Conservation (phyloP, 2,329 filamentous ascomycete genomes). For the Fulvia fulva region DNA sequence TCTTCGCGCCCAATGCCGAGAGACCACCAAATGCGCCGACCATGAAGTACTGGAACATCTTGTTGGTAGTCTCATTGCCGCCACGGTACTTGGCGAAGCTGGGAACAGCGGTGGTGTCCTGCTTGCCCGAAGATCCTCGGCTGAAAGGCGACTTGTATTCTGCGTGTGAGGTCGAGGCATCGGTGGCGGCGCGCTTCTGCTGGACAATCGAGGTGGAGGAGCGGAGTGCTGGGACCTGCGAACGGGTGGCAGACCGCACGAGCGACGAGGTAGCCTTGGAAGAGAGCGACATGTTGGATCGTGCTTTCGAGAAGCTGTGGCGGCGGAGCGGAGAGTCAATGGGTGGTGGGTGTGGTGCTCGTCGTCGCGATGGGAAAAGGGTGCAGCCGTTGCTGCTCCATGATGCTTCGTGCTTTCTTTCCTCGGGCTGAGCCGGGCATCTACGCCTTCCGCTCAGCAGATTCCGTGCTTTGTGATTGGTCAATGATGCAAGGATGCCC, state of each 20-base stretch:
- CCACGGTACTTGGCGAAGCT: slow-evolving; percentile 85
- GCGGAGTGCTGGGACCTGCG: slow-evolving; percentile 45
- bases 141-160: slow-evolving; percentile 56
- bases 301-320: slow-evolving; percentile 30
- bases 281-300: slow-evolving; percentile 45
- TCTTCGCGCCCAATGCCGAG: slow-evolving; percentile 90
- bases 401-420: not conserved
- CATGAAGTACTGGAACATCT: slow-evolving; percentile 97
- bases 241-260: slow-evolving; percentile 46
- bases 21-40: slow-evolving; percentile 92
- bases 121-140: slow-evolving; percentile 33
- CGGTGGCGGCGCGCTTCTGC: slow-evolving; percentile 36
- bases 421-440: not conserved
- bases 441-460: not conserved
- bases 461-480: not conserved
- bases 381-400: slow-evolving; percentile 3
- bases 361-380: slow-evolving; percentile 2
- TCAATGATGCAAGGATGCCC: not conserved
- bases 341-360: slow-evolving; percentile 9
- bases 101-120: slow-evolving; percentile 68
- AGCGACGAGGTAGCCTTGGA: slow-evolving; percentile 44
- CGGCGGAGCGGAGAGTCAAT: slow-evolving; percentile 18
- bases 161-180: slow-evolving; percentile 37
- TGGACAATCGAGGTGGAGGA: slow-evolving; percentile 42
- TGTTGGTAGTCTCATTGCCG: slow-evolving; percentile 68